These are phyloP conservation scores for Dacryopinax spathularia DNA, from an alignment of 768 basidiomycete species.

Conservation along the genomic window DNA sequence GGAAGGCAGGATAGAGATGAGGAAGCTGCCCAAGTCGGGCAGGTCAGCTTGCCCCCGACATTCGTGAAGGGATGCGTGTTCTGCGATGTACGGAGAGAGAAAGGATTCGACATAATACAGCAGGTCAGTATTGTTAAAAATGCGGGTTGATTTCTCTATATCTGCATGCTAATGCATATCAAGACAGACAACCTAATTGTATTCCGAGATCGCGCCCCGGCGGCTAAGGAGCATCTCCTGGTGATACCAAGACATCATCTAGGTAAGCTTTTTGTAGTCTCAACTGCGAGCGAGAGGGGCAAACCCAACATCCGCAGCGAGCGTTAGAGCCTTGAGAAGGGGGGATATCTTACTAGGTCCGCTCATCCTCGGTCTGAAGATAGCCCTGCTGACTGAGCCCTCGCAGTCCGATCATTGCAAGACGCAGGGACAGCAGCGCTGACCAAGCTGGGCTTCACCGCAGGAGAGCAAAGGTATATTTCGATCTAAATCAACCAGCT, in stretches of 20 bases:
- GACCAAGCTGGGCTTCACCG: slow-evolving; percentile 31
- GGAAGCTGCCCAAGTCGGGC: neutral
- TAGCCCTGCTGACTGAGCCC: slow-evolving; percentile 15
- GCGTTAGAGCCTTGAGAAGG: slow-evolving; percentile 35
- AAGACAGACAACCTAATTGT: slow-evolving; percentile 24
- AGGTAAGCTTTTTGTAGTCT: slow-evolving; percentile 16
- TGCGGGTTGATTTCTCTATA: no score
- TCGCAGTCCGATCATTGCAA: slow-evolving; percentile 35
- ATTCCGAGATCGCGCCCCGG: slow-evolving; percentile 27
- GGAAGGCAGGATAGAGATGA: neutral
- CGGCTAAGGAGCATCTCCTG: slow-evolving; percentile 25
- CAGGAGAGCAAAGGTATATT: slow-evolving; percentile 31
- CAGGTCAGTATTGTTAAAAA: slow-evolving; percentile 20
- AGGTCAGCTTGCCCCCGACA: neutral
- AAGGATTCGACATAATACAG: slow-evolving; percentile 25
- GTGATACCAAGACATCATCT: slow-evolving; percentile 28
- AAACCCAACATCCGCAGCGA: no score
- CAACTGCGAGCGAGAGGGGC: no score
- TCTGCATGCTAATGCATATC: no score
- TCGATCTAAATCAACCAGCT: slow-evolving; percentile 4
- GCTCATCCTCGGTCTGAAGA: slow-evolving; percentile 11
- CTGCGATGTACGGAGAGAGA: slow-evolving; percentile 21
- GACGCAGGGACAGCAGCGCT: slow-evolving; percentile 40
- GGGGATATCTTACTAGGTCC: slow-evolving; percentile 39
- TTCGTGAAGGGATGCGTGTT: slow-evolving; percentile 20